Evolutionary conservation across 495 filamentous ascomycete species (phyloP).

Genomic region (Penicillium chermesinum): DNA sequence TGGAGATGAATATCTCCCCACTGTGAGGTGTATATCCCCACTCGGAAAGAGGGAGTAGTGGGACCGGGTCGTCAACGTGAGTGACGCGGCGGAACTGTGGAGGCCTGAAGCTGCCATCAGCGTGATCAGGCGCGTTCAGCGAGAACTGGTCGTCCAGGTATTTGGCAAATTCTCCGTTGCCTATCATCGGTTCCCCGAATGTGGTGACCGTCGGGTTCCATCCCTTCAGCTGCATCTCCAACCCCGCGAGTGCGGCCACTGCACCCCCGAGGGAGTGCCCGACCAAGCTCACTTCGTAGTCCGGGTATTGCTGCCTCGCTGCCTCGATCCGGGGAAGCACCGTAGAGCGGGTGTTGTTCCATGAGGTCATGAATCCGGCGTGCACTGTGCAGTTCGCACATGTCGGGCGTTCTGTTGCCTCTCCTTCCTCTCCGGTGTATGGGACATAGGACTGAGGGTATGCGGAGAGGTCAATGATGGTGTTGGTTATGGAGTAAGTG

Average conservation of each 20-base stretch:
- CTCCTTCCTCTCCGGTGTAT: slow-evolving; percentile 53
- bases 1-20: slow-evolving; percentile 81
- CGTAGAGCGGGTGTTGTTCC: slow-evolving; percentile 61
- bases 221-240: slow-evolving; percentile 65
- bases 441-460: slow-evolving; percentile 86
- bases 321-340: slow-evolving; percentile 56
- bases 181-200: slow-evolving; percentile 85
- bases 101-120: not conserved
- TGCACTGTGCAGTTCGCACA: slow-evolving; percentile 90
- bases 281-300: slow-evolving; percentile 69
- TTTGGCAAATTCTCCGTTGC: slow-evolving; percentile 63
- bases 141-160: slow-evolving; percentile 67
- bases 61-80: slow-evolving; percentile 82
- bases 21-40: slow-evolving; percentile 85
- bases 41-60: slow-evolving; percentile 74
- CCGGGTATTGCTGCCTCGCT: slow-evolving; percentile 54
- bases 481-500: slow-evolving; percentile 88
- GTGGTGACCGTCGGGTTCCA: slow-evolving; percentile 78
- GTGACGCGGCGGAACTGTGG: slow-evolving; percentile 69
- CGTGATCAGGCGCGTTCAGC: slow-evolving; percentile 22
- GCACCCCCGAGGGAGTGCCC: slow-evolving; percentile 93
- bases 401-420: slow-evolving; percentile 2
- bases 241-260: slow-evolving; percentile 77
- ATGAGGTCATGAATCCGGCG: slow-evolving; percentile 79
- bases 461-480: slow-evolving; percentile 80